Conservation (phyloP, 208 protist genomes). For the Trypanosoma scelopori region DNA sequence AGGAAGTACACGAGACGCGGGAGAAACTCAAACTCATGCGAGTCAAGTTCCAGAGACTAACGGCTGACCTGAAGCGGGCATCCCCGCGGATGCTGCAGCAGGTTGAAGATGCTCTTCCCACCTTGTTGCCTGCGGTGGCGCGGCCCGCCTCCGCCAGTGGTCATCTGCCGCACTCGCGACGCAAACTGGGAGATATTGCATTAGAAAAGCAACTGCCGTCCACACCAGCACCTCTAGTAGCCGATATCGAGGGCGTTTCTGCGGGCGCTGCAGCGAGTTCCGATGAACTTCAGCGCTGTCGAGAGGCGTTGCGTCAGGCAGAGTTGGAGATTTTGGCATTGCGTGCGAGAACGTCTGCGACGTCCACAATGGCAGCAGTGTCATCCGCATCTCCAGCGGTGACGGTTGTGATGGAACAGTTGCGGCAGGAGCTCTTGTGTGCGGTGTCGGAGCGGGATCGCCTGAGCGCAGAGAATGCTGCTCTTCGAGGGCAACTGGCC, state of each 20-base stretch:
- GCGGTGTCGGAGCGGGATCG: slow-evolving; percentile 8
- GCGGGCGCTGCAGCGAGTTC: slow-evolving; percentile 14
- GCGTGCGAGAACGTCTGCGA: slow-evolving; percentile 10
- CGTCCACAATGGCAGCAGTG: neutral
- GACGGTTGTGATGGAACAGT: slow-evolving; percentile 16
- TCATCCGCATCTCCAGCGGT: slow-evolving; percentile 16
- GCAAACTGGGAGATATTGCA: neutral
- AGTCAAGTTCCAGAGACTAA: slow-evolving; percentile 76
- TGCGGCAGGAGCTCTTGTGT: slow-evolving; percentile 13
- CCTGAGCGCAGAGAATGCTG: slow-evolving; percentile 18
- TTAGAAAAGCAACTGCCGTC: neutral
- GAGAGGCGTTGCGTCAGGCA: slow-evolving; percentile 44
- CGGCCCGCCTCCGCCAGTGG: neutral
- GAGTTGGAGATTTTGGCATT: slow-evolving; percentile 46
- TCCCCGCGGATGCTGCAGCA: slow-evolving; percentile 16
- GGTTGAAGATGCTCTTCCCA: slow-evolving; percentile 3
- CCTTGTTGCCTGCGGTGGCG: neutral
- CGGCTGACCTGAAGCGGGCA: slow-evolving; percentile 44
- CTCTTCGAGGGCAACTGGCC: slow-evolving; percentile 37
- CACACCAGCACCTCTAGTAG: slow-evolving; percentile 2
- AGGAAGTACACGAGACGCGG: slow-evolving; percentile 45
- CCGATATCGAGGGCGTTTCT: neutral
- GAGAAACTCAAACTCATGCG: slow-evolving; percentile 69
- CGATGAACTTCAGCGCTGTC: slow-evolving; percentile 30
- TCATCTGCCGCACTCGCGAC: neutral